phyloP scores from a whole-genome alignment of 192 early-diverging fungal genomes.

The Linnemannia exigua region DNA sequence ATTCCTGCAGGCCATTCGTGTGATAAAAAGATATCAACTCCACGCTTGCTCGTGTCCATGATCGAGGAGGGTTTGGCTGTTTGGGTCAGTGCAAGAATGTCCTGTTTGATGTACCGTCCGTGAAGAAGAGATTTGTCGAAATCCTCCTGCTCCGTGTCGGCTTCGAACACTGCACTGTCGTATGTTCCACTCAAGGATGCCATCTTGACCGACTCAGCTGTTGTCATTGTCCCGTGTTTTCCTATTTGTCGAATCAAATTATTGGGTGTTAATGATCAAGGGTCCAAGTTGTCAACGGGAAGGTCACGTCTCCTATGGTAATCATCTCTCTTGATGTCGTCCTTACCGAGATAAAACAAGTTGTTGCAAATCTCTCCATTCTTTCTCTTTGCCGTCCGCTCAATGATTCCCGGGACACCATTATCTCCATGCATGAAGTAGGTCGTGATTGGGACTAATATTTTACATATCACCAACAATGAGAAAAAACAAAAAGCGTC shows the following conservation, averaged over 20 bases:
- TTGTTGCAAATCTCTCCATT: slow-evolving; percentile 85
- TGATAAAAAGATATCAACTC: slow-evolving; percentile 86
- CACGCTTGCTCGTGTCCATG: slow-evolving; percentile 53
- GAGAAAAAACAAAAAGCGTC: neutral
- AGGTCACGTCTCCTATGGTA: neutral
- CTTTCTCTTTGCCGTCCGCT: slow-evolving; percentile 63
- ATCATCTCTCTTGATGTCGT: neutral
- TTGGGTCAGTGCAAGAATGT: slow-evolving; percentile 45
- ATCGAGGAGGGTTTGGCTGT: slow-evolving; percentile 38
- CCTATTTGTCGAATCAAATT: slow-evolving; percentile 12
- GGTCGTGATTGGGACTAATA: slow-evolving; percentile 76
- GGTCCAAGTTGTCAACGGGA: neutral
- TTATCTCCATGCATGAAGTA: slow-evolving; percentile 81
- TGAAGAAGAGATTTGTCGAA: slow-evolving; percentile 22
- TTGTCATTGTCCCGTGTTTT: slow-evolving; percentile 67
- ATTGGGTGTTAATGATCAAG: too few species aligned
- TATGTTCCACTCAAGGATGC: slow-evolving; percentile 70
- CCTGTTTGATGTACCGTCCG: slow-evolving; percentile 42
- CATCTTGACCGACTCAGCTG: slow-evolving; percentile 71
- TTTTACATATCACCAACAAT: neutral
- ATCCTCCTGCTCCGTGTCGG: slow-evolving; percentile 32
- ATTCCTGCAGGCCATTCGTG: slow-evolving; percentile 84
- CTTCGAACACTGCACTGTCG: slow-evolving; percentile 34
- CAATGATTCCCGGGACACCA: slow-evolving; percentile 69
- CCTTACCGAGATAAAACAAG: slow-evolving; percentile 76